A percentile compares a stretch with the other conserved stretches of the same genome.
phyloP scores from a whole-genome alignment of 768 basidiomycete species.

The Psilocybe cyanescens region DNA sequence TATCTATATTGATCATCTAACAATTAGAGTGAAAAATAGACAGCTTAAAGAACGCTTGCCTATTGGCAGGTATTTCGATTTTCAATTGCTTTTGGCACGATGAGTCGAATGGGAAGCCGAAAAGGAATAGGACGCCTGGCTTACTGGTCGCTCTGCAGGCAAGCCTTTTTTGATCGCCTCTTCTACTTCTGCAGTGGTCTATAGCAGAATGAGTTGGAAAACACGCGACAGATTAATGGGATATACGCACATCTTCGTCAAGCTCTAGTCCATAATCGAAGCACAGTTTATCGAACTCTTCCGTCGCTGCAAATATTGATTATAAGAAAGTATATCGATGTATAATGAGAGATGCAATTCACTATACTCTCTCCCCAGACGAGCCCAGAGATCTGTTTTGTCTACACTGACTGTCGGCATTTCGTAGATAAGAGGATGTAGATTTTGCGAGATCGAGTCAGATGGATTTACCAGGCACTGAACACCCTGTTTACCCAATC shows the following conservation, averaged over 20 bases:
- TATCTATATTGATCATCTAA: constrained; percentile 59
- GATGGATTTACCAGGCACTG: constrained; percentile 15
- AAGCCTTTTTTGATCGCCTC: constrained; percentile 82
- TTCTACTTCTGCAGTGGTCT: constrained; percentile 92
- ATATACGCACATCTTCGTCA: constrained; percentile 87
- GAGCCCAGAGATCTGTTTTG: constrained; percentile 91
- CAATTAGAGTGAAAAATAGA: constrained; percentile 12
- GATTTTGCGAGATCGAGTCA: constrained; percentile 34
- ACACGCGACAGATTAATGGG: not conserved
- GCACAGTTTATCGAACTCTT: constrained; percentile 93
- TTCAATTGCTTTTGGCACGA: constrained; percentile 78
- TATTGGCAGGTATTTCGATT: constrained; percentile 98
- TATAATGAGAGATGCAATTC: constrained; percentile 22
- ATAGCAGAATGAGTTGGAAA: constrained; percentile 8
- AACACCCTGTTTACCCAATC: constrained; percentile 11
- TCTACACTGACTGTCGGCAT: constrained; percentile 98
- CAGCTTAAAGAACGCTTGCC: constrained; percentile 43
- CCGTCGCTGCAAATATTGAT: constrained; percentile 62
- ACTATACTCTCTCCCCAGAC: constrained; percentile 87
- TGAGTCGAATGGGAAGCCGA: constrained; percentile 5
- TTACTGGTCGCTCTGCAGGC: constrained; percentile 82
- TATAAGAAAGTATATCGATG: constrained; percentile 15
- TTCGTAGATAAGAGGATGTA: constrained; percentile 9
- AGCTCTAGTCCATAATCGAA: constrained; percentile 98
- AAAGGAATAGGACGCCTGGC: constrained; percentile 20